A percentile compares a stretch with the other conserved stretches of the same genome.
Evolutionary conservation across 345 rosid species (phyloP).

Genomic region (Salix viminalis): DNA sequence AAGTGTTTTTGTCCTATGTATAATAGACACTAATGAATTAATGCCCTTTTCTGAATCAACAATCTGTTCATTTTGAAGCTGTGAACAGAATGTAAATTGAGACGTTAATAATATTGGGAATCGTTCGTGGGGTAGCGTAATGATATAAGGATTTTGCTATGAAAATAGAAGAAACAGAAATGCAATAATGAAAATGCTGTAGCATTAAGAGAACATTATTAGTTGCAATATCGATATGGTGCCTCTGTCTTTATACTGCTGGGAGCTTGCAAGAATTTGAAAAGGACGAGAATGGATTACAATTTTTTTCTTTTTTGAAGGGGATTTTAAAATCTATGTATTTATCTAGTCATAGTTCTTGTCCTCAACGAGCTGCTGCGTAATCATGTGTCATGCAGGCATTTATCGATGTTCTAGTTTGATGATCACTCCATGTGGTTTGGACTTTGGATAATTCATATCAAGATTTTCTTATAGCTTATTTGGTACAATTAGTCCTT

Average conservation of each 20-base stretch:
- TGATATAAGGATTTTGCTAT: not conserved
- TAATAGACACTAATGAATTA: not conserved
- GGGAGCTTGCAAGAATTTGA: not conserved
- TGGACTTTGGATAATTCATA: not conserved
- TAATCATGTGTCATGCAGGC: not conserved
- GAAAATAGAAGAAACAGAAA: not conserved
- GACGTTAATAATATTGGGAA: not conserved
- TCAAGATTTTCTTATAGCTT: not conserved
- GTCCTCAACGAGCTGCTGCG: not conserved
- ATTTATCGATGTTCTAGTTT: not conserved
- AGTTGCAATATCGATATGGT: too few species aligned
- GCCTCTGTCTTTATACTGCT: not conserved
- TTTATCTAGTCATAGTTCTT: not conserved
- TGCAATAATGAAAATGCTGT: not conserved
- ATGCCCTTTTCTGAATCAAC: not conserved
- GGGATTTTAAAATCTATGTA: not conserved
- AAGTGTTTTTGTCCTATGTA: not conserved
- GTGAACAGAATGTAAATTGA: not conserved
- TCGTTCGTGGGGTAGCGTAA: not conserved
- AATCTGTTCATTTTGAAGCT: not conserved
- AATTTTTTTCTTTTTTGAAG: not conserved
- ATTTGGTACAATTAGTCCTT: not conserved
- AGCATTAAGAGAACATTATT: not conserved
- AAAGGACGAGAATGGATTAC: not conserved
- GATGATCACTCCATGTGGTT: not conserved